Conservation (phyloP, 345 rosid species). For the Fremontodendron californicum region DNA sequence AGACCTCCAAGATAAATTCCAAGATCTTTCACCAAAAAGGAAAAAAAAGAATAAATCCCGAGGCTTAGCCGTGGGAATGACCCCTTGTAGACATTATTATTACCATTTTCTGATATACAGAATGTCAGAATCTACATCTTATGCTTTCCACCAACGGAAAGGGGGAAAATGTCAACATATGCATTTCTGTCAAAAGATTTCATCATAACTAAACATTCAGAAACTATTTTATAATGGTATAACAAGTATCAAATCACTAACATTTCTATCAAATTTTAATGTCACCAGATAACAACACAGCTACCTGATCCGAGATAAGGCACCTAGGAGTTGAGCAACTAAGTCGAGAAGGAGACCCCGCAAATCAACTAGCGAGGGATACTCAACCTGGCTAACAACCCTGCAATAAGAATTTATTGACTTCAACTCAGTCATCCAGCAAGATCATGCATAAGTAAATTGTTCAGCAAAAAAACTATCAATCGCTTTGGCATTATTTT, state of each 20-base stretch:
- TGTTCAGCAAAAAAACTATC: not conserved
- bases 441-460: slow-evolving; percentile 2
- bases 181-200: not conserved
- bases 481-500: not conserved
- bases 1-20: slow-evolving; percentile 2
- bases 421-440: not conserved
- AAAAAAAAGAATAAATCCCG: not conserved
- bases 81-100: not conserved
- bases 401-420: slow-evolving; percentile 43
- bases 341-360: slow-evolving; percentile 94
- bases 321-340: slow-evolving; percentile 98
- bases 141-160: not conserved
- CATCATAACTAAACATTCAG: not conserved
- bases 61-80: not conserved
- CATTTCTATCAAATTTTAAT: slow-evolving; percentile 5
- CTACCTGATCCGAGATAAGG: slow-evolving; percentile 96
- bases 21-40: not conserved
- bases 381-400: slow-evolving; percentile 97
- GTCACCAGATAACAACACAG: slow-evolving; percentile 8
- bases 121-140: not conserved
- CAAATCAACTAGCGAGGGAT: slow-evolving; percentile 97
- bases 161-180: not conserved
- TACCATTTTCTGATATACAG: slow-evolving; percentile 2
- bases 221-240: not conserved
- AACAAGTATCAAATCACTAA: not conserved